Percentiles rank a stretch among this genome's conserved stretches.
Conservation (phyloP, 805 yeast genomes). For the Zygotorulaspora danielsina region DNA sequence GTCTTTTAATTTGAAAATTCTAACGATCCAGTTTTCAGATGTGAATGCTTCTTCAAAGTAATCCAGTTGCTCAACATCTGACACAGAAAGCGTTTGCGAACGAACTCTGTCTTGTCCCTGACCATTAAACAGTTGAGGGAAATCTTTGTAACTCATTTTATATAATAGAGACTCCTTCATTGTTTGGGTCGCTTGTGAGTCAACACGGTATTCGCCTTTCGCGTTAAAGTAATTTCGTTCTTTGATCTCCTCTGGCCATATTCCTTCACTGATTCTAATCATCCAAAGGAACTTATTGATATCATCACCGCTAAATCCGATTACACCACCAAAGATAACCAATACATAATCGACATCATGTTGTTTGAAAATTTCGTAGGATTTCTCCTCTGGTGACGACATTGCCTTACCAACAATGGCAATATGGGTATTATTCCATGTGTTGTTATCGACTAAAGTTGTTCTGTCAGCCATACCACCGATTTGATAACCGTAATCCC, state of each 20-base stretch:
- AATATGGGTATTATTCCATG: constrained; percentile 99
- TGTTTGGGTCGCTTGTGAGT: constrained; percentile 70
- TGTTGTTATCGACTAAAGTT: constrained; percentile 95
- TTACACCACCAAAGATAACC: constrained; percentile 87
- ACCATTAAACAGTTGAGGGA: constrained; percentile 60
- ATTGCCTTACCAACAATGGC: constrained; percentile 99
- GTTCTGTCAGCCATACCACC: constrained; percentile 99
- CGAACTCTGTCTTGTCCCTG: constrained; percentile 82
- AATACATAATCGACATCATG: constrained; percentile 94
- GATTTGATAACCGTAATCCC: constrained; percentile 99
- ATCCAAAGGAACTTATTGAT: constrained; percentile 96
- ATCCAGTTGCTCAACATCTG: constrained; percentile 52
- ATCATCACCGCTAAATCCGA: constrained; percentile 96
- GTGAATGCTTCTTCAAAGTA: constrained; percentile 93
- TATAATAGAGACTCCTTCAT: constrained; percentile 91
- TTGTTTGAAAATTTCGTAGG: constrained; percentile 81
- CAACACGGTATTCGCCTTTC: constrained; percentile 85
- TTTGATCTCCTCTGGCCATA: constrained; percentile 97
- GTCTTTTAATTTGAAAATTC: constrained; percentile 89
- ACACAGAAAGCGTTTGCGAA: constrained; percentile 62
- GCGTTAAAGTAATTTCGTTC: constrained; percentile 82
- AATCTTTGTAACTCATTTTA: constrained; percentile 88
- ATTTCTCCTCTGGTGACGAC: constrained; percentile 82
- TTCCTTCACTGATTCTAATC: constrained; percentile 98
- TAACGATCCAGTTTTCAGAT: constrained; percentile 92